A percentile compares a stretch with the other conserved stretches of the same genome.
These are phyloP conservation scores for Neofusicoccum laricinum DNA, from an alignment of 2,329 filamentous ascomycete genomes.

Conservation along the genomic window DNA sequence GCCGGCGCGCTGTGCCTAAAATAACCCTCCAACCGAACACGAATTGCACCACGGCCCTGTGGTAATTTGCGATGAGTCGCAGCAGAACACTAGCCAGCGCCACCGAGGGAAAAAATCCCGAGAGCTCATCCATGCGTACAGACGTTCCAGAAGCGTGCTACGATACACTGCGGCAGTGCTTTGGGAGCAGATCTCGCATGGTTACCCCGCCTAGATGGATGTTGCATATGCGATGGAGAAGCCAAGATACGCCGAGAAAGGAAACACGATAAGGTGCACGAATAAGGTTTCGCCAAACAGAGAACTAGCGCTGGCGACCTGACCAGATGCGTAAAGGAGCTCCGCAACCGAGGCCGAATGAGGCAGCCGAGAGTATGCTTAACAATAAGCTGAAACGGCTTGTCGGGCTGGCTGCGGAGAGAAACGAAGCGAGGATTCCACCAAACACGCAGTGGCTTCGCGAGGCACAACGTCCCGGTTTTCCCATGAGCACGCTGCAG, in stretches of 20 bases:
- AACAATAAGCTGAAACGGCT: slow-evolving; percentile 1
- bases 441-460: neutral
- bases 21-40: neutral
- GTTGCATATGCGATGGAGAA: neutral
- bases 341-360: neutral
- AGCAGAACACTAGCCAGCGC: neutral
- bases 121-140: neutral
- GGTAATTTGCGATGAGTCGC: slow-evolving; percentile 4
- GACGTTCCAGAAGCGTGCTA: neutral
- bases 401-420: neutral
- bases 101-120: neutral
- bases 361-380: slow-evolving; percentile 1
- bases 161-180: no score
- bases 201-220: neutral
- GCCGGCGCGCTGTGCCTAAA: neutral
- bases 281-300: neutral
- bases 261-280: neutral
- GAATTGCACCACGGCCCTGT: neutral
- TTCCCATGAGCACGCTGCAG: neutral
- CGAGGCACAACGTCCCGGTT: neutral
- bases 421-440: neutral
- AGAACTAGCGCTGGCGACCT: neutral
- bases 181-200: no score
- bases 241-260: neutral
- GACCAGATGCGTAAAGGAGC: neutral